Evolutionary conservation across 768 basidiomycete genomes (phyloP), one percentile per base, ranked within the genome.

Genomic region (Russula vinacea): DNA sequence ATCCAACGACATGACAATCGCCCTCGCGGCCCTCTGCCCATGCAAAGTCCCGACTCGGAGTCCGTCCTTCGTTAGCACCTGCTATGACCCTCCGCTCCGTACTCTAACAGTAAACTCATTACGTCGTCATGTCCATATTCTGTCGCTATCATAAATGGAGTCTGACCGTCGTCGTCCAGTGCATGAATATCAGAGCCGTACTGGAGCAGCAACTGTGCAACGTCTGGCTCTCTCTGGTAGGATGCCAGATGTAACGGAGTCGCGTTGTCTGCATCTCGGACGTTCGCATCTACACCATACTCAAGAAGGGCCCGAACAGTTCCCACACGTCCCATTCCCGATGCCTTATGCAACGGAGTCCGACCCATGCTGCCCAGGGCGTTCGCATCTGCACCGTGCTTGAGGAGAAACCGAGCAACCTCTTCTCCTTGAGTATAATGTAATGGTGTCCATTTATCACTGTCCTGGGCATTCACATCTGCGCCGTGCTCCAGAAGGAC

Each of bases 161-260:
- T 57, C 29, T 2, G 29, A 45, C 9, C 42, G 19, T 45, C 0
- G 13, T 9, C 24, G 14, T 55, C 54, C 37, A 7, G 54, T 6
- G 56, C 56, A 16, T 56, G 26, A 16, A 56, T 14, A 44, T 56
- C 40, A 8, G 40, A 3, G 26, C 40, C 56, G 17, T 32, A 16
- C 40, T 26, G 16, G 7, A 56, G 40, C 5, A 56, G 56, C 9
- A 44, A 9, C 40, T 17, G 56, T n/a, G 11, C 55, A 16, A 24
- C 24, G 8, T 29, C 40, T 2, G 2, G 14, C 29, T 29, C 29
- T 29, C 5, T 29, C 24, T n/a, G n/a, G n/a, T n/a, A n/a, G 9
- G 40, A n/a, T 14, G 40, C 56, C 22, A 42, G 26, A 44, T 56
- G 56, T 22, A 56, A 32, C 11, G 56, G 56, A 6, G 56, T 56